Conservation (phyloP, 2,329 filamentous ascomycete species). For the Camillea tinctor region DNA sequence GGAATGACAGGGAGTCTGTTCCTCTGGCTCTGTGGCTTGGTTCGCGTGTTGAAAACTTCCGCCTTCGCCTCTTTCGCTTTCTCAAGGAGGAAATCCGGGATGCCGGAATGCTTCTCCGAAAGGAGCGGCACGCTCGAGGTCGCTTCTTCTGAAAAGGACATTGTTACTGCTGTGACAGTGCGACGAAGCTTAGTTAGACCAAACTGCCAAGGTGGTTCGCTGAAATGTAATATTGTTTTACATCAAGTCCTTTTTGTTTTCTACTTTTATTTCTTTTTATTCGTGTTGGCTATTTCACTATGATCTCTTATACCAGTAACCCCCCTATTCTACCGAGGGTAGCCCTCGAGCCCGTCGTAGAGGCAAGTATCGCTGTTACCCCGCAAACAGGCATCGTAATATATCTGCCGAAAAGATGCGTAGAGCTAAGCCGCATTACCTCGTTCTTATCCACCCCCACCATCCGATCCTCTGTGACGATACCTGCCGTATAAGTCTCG, state of each 20-base stretch:
- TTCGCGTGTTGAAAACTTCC: slow-evolving; percentile 34
- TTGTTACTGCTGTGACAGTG: background rate
- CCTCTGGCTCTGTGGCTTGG: slow-evolving; percentile 30
- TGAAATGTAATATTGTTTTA: background rate
- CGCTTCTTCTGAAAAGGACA: slow-evolving; percentile 23
- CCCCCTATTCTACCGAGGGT: background rate
- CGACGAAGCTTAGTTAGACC: background rate
- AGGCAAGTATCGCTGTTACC: background rate
- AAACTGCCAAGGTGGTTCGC: too few relatives aligned
- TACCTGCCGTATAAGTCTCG: background rate
- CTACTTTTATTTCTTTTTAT: too few relatives aligned
- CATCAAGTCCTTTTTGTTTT: background rate
- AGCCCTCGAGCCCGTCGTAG: background rate
- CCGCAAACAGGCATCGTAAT: background rate
- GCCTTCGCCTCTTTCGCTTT: slow-evolving; percentile 37
- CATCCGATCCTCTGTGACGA: background rate
- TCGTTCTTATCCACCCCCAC: background rate
- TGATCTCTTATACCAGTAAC: background rate
- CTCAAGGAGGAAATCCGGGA: slow-evolving; percentile 36
- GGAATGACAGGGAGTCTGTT: slow-evolving; percentile 37
- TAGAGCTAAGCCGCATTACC: background rate
- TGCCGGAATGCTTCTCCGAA: slow-evolving; percentile 39
- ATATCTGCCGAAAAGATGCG: background rate
- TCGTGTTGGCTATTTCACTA: background rate
- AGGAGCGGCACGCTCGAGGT: slow-evolving; percentile 34